Evolutionary conservation across 2,329 filamentous ascomycete genomes (phyloP).

Genomic region (Cercospora sesami): DNA sequence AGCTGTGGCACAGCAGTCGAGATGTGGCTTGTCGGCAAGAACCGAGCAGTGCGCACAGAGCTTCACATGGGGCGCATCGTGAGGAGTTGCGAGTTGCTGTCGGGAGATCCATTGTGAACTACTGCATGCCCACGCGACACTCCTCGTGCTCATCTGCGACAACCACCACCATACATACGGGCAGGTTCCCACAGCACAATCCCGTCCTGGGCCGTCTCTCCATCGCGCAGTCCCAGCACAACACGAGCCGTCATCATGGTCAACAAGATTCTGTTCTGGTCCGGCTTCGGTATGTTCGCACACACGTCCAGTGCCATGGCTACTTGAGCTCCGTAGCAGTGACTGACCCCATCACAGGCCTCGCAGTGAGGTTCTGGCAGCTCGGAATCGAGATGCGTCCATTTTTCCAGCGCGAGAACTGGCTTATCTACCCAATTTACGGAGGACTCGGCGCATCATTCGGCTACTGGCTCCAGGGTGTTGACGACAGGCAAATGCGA

Average conservation of each 20-base stretch:
- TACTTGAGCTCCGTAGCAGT: neutral
- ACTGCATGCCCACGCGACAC: slow-evolving; percentile 1
- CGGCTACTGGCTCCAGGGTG: slow-evolving; percentile 93
- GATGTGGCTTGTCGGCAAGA: neutral
- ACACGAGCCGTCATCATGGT: slow-evolving; percentile 44
- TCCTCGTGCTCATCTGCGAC: neutral
- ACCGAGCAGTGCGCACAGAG: neutral
- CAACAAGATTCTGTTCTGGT: slow-evolving; percentile 73
- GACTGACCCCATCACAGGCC: slow-evolving; percentile 57
- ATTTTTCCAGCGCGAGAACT: slow-evolving; percentile 77
- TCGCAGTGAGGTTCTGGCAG: slow-evolving; percentile 92
- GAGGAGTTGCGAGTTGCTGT: neutral
- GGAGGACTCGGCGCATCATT: slow-evolving; percentile 83
- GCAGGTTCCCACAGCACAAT: slow-evolving; percentile 15
- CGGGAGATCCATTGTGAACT: neutral
- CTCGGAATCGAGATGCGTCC: slow-evolving; percentile 98
- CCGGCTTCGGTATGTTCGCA: slow-evolving; percentile 73
- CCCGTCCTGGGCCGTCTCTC: neutral
- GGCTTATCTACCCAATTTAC: slow-evolving; percentile 92
- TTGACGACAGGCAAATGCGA: slow-evolving; percentile 77
- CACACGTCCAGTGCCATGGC: neutral
- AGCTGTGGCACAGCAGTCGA: neutral
- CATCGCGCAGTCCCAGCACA: neutral
- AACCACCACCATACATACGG: neutral
- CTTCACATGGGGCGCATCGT: slow-evolving; percentile 4